These are phyloP conservation scores for Talaromyces sp. DNA, from an alignment of 2,329 filamentous ascomycete species.

Conservation along the genomic window DNA sequence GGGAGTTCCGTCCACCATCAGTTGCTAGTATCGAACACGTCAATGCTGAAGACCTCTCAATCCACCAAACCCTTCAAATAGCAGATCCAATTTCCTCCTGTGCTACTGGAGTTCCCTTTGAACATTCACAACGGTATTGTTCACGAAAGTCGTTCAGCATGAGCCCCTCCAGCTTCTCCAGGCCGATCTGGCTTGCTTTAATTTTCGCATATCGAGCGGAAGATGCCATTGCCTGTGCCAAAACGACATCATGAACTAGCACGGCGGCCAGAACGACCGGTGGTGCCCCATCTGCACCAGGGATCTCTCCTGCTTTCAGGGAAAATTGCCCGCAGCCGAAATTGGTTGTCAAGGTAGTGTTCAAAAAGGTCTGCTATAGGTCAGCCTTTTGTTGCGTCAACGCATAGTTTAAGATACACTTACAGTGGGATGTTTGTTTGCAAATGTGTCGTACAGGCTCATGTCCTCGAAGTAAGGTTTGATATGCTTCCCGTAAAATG, in stretches of 20 bases:
- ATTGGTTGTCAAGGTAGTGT: conserved; percentile 57
- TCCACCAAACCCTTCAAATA: conserved; percentile 16
- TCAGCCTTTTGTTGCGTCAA: neutral
- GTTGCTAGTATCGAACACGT: too few species aligned
- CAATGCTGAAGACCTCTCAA: neutral
- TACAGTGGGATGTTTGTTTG: conserved; percentile 74
- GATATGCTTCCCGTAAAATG: conserved; percentile 73
- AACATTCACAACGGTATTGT: conserved; percentile 62
- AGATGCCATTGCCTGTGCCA: conserved; percentile 57
- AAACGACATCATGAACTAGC: conserved; percentile 66
- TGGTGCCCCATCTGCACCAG: conserved; percentile 40
- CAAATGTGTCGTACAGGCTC: conserved; percentile 78
- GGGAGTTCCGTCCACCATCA: neutral
- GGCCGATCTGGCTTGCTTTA: conserved; percentile 38
- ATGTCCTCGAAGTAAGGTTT: conserved; percentile 80
- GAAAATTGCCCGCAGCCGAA: conserved; percentile 61
- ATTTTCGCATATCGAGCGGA: conserved; percentile 71
- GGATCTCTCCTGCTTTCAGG: conserved; percentile 43
- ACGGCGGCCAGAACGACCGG: conserved; percentile 62
- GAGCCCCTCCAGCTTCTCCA: conserved; percentile 44
- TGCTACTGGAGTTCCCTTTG: conserved; percentile 9
- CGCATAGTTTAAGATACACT: conserved; percentile 10
- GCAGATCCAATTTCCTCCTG: conserved; percentile 21
- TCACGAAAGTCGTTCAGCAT: conserved; percentile 54
- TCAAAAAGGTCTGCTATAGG: conserved; percentile 55